Conservation (phyloP, 2,329 filamentous ascomycete genomes). For the Aspergillus ochraceus region DNA sequence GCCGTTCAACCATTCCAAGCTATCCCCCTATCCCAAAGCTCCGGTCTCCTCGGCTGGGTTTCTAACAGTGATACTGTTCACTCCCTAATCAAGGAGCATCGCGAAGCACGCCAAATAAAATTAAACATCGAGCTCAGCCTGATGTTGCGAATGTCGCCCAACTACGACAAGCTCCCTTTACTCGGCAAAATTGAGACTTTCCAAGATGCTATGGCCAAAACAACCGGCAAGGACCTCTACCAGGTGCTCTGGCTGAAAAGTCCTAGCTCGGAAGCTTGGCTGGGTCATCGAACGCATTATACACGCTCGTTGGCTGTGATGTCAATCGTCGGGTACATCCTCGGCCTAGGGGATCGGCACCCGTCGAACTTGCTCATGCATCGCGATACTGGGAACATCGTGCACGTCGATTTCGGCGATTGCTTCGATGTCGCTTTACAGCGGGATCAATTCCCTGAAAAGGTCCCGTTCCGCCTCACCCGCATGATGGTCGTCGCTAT, state of each 20-base stretch:
- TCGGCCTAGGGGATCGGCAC: conserved; percentile 93
- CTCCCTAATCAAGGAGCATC: conserved; percentile 93
- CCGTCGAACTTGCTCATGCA: conserved; percentile 98
- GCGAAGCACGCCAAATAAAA: conserved; percentile 92
- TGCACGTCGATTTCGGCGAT: conserved; percentile 99
- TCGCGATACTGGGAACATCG: conserved; percentile 90
- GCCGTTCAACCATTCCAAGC: conserved; percentile 94
- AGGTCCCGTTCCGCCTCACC: conserved; percentile 95
- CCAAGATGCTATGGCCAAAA: conserved; percentile 97
- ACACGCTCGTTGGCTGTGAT: conserved; percentile 97
- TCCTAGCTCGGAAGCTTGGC: conserved; percentile 96
- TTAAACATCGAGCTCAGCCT: conserved; percentile 99
- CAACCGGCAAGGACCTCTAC: conserved; percentile 96
- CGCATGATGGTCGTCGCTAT: conserved; percentile 99
- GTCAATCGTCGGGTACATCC: conserved; percentile 99
- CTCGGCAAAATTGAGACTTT: conserved; percentile 99
- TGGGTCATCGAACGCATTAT: conserved; percentile 96
- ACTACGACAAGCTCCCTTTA: conserved; percentile 96
- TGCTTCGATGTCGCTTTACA: conserved; percentile 99
- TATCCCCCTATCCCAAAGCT: conserved; percentile 94
- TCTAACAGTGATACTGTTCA: conserved; percentile 97
- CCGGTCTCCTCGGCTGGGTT: conserved; percentile 95
- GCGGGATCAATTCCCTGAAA: conserved; percentile 96
- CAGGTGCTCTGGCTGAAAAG: conserved; percentile 98
- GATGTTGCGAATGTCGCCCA: conserved; percentile 99